These are phyloP conservation scores for Tylopilus vinaceipallidus DNA, from an alignment of 768 basidiomycete species.

Conservation along the genomic window DNA sequence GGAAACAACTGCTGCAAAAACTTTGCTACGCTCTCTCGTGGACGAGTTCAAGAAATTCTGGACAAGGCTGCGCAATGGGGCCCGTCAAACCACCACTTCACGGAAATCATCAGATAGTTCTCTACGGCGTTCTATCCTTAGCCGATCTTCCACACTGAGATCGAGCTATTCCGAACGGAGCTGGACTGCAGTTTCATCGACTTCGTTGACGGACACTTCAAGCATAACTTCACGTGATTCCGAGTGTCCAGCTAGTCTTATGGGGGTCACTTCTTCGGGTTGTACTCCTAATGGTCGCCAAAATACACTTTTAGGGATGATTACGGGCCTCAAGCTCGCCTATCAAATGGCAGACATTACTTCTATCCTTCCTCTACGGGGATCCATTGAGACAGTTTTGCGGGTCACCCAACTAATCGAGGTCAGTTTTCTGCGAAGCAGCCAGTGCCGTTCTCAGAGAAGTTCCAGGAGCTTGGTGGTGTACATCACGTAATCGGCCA, in stretches of 20 bases:
- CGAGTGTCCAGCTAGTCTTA: background rate
- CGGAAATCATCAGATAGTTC: background rate
- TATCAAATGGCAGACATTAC: slow-evolving; percentile 8
- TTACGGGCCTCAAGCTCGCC: slow-evolving; percentile 5
- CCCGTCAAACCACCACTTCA: background rate
- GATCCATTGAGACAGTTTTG: slow-evolving; percentile 8
- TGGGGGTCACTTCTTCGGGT: background rate
- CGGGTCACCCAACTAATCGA: slow-evolving; percentile 7
- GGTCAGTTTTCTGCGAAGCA: background rate
- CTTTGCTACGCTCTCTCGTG: slow-evolving; percentile 3
- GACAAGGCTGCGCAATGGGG: slow-evolving; percentile 2
- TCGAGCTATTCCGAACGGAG: background rate
- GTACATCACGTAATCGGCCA: slow-evolving; percentile 13
- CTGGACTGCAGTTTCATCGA: background rate
- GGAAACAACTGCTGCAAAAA: slow-evolving; percentile 15
- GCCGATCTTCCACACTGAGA: background rate
- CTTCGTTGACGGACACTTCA: no score
- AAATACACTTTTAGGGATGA: background rate
- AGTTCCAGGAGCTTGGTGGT: slow-evolving; percentile 9
- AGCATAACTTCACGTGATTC: no score
- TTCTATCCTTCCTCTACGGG: slow-evolving; percentile 2
- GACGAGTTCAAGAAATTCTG: slow-evolving; percentile 6
- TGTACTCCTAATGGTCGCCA: slow-evolving; percentile 1
- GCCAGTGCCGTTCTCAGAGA: background rate
- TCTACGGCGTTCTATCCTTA: background rate